phyloP scores from a whole-genome alignment of 2,329 filamentous ascomycete species.

The Neonectria sp. region DNA sequence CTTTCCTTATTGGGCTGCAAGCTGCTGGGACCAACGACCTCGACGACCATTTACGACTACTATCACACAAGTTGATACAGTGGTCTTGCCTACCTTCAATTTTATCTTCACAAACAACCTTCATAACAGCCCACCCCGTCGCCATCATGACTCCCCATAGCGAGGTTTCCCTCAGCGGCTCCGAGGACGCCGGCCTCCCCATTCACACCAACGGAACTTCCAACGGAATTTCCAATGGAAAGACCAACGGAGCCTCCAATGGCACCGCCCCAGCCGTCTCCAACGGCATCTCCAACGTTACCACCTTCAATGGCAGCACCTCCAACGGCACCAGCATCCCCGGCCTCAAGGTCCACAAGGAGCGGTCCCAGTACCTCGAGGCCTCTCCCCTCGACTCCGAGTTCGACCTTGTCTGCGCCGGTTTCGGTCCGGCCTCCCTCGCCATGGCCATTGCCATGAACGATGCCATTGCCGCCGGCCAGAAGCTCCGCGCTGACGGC shows the following conservation, averaged over 20 bases:
- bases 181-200: slow-evolving; percentile 40
- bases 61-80: slow-evolving; percentile 11
- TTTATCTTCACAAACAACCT: slow-evolving; percentile 28
- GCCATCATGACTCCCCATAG: slow-evolving; percentile 55
- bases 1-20: slow-evolving; percentile 15
- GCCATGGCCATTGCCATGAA: slow-evolving; percentile 91
- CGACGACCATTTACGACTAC: slow-evolving; percentile 7
- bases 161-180: slow-evolving; percentile 50
- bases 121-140: slow-evolving; percentile 26
- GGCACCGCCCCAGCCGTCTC: slow-evolving; percentile 35
- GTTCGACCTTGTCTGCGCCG: slow-evolving; percentile 90
- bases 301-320: slow-evolving; percentile 33
- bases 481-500: slow-evolving; percentile 57
- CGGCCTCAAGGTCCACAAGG: slow-evolving; percentile 43
- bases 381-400: slow-evolving; percentile 67
- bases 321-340: slow-evolving; percentile 41
- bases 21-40: slow-evolving; percentile 17
- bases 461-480: slow-evolving; percentile 76
- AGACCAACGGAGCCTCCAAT: slow-evolving; percentile 38
- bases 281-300: slow-evolving; percentile 30
- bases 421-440: slow-evolving; percentile 93
- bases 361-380: slow-evolving; percentile 43
- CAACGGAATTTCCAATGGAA: slow-evolving; percentile 38
- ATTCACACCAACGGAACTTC: slow-evolving; percentile 32
- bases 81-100: slow-evolving; percentile 11